Percentiles rank a stretch among this genome's conserved stretches.
Evolutionary conservation across 192 early-diverging fungal species (phyloP).

Genomic region (Coemansia sp.): DNA sequence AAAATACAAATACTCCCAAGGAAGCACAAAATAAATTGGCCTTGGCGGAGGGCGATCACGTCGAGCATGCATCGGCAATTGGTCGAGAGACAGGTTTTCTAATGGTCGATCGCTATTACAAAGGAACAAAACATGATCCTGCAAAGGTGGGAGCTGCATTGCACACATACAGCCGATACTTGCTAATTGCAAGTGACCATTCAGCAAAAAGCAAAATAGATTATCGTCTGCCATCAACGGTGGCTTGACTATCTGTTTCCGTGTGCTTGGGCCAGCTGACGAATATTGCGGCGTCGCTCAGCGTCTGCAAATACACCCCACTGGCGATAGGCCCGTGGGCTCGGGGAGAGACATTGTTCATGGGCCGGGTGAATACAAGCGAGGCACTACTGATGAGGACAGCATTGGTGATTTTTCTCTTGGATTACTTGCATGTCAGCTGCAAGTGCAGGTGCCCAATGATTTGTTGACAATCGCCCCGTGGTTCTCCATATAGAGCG

Average conservation of each 20-base stretch:
- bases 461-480: too few species aligned
- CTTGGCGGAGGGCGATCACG: background rate
- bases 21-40: background rate
- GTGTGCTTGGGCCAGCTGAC: background rate
- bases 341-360: background rate
- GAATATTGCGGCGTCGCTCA: background rate
- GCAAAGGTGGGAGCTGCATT: background rate
- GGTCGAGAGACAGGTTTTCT: background rate
- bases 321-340: background rate
- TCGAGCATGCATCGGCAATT: background rate
- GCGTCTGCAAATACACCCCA: too few species aligned
- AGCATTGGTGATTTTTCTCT: too few species aligned
- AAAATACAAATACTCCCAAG: background rate
- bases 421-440: too few species aligned
- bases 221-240: background rate
- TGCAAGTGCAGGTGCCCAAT: too few species aligned
- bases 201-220: background rate
- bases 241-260: conserved; percentile 1
- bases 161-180: conserved; percentile 2
- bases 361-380: too few species aligned
- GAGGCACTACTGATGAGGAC: too few species aligned
- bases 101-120: background rate
- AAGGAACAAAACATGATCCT: background rate
- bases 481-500: too few species aligned
- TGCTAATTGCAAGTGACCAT: background rate